Conservation (phyloP, 805 yeast genomes). For the Suhomyces kilbournensis region DNA sequence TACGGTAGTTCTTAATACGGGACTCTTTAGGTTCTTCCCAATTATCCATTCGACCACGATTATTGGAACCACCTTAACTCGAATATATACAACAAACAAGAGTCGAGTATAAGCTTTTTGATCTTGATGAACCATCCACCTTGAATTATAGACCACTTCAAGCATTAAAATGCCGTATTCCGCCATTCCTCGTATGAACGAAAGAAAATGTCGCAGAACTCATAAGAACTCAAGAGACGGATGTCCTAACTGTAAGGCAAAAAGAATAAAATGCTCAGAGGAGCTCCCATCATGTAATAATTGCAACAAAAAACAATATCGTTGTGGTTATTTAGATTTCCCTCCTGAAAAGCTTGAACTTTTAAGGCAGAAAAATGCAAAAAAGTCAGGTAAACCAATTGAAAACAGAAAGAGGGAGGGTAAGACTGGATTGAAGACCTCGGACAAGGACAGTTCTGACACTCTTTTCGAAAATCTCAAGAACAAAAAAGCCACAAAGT, state of each 20-base stretch:
- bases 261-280: conserved; percentile 42
- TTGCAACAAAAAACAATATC: conserved; percentile 34
- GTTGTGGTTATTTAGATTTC: conserved; percentile 43
- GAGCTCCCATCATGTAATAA: conserved; percentile 41
- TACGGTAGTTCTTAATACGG: not conserved
- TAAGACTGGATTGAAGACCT: not conserved
- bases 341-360: conserved; percentile 34
- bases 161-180: conserved; percentile 4
- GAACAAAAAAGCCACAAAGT: not conserved
- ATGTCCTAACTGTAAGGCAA: conserved; percentile 44
- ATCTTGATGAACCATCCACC: not conserved
- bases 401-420: not conserved
- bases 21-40: not conserved
- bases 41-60: not conserved
- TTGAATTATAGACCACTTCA: not conserved
- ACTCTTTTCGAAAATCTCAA: not conserved
- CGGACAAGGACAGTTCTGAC: not conserved
- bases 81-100: not conserved
- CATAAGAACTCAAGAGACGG: conserved; percentile 30
- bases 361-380: conserved; percentile 33
- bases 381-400: conserved; percentile 9
- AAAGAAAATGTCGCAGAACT: conserved; percentile 22
- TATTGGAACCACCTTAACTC: not conserved
- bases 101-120: not conserved
- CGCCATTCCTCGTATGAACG: conserved; percentile 3